A percentile compares a stretch with the other conserved stretches of the same genome.
phyloP scores from a whole-genome alignment of 2,329 filamentous ascomycete species.

The Pyricularia sp. region DNA sequence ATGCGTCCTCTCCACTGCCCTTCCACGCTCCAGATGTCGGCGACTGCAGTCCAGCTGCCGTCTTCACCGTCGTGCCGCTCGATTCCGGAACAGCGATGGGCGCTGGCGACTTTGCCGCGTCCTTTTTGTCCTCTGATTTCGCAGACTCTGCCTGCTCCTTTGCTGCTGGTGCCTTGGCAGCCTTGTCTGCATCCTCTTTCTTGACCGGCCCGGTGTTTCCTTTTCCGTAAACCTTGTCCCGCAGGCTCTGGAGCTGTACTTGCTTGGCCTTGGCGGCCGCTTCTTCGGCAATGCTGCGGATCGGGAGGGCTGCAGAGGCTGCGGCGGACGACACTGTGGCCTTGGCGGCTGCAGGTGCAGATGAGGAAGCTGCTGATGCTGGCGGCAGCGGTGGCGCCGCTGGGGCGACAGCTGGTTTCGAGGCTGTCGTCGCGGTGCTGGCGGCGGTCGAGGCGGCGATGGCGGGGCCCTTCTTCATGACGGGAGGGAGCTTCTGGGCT shows the following conservation, averaged over 20 bases:
- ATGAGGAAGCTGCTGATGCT: background rate
- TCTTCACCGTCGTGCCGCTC: background rate
- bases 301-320: constrained; percentile 25
- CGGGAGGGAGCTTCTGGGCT: constrained; percentile 33
- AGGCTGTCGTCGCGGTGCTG: constrained; percentile 3
- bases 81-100: constrained; percentile 5
- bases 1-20: constrained; percentile 6
- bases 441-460: constrained; percentile 11
- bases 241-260: constrained; percentile 40
- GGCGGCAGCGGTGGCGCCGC: constrained; percentile 2
- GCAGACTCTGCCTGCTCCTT: constrained; percentile 12
- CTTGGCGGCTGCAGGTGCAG: constrained; percentile 13
- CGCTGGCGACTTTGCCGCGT: constrained; percentile 6
- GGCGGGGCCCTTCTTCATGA: constrained; percentile 24
- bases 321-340: constrained; percentile 14
- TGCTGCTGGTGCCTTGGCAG: constrained; percentile 2
- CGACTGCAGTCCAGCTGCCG: constrained; percentile 29
- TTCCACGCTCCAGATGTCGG: constrained; percentile 35
- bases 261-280: constrained; percentile 56
- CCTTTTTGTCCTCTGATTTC: constrained; percentile 9
- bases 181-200: constrained; percentile 7
- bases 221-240: constrained; percentile 46
- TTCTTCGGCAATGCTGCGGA: constrained; percentile 53
- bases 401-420: constrained; percentile 5
- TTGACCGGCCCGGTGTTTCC: constrained; percentile 11